phyloP scores from a whole-genome alignment of 2,329 filamentous ascomycete genomes.

The Neofusicoccum cordaticola region DNA sequence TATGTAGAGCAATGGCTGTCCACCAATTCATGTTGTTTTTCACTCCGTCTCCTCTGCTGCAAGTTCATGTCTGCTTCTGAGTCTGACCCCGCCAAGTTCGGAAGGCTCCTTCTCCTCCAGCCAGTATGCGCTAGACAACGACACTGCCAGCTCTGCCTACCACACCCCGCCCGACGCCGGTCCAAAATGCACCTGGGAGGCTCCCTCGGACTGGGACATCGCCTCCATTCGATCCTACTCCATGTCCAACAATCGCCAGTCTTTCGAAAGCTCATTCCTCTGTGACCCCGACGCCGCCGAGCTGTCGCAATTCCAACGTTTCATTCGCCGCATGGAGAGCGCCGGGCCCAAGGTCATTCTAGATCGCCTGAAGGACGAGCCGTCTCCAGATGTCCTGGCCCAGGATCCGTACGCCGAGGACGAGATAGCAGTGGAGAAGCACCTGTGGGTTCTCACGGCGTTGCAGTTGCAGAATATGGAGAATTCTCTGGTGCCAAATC shows the following conservation, averaged over 20 bases:
- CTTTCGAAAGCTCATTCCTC: conserved; percentile 4
- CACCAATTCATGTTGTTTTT: background rate
- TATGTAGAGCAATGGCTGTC: background rate
- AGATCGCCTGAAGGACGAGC: conserved; percentile 52
- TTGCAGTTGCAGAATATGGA: conserved; percentile 43
- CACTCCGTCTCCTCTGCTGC: background rate
- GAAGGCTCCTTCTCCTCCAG: background rate
- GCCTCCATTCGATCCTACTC: conserved; percentile 23
- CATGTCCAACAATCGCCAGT: background rate
- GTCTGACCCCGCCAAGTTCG: conserved; percentile 1
- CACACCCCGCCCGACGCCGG: background rate
- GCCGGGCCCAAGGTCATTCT: conserved; percentile 54
- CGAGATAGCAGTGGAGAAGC: conserved; percentile 54
- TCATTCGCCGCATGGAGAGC: conserved; percentile 55
- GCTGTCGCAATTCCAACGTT: conserved; percentile 48
- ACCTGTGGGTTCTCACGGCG: conserved; percentile 61
- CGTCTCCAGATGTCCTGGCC: conserved; percentile 25
- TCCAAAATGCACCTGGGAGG: conserved; percentile 22
- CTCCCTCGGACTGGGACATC: conserved; percentile 34
- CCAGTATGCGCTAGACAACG: background rate
- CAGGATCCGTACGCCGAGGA: conserved; percentile 45
- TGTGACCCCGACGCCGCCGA: conserved; percentile 19
- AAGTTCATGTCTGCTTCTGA: background rate
- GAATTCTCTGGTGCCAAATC: conserved; percentile 25
- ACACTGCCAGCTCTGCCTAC: background rate